Conservation (phyloP, 495 filamentous ascomycete genomes). For the Hyaloscypha finlandica region DNA sequence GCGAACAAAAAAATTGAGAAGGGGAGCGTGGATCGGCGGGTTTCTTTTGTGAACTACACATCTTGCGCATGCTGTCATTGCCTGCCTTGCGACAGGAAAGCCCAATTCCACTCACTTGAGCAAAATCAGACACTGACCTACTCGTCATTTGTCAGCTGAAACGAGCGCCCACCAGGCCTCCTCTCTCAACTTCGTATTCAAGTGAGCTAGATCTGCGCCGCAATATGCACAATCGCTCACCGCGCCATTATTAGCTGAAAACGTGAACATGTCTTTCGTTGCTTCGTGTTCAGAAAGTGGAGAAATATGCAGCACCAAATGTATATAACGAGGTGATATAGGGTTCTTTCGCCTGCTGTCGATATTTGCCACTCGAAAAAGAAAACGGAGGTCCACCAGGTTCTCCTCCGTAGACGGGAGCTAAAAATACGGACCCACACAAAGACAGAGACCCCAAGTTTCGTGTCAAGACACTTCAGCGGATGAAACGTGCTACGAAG, state of each 20-base stretch:
- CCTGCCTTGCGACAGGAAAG: slow-evolving; percentile 1
- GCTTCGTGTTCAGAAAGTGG: neutral
- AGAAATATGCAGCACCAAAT: neutral
- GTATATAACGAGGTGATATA: neutral
- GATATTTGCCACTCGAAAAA: slow-evolving; percentile 1
- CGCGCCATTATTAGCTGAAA: neutral
- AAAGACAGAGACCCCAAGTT: neutral
- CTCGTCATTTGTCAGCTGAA: neutral
- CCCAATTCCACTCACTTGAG: slow-evolving; percentile 7
- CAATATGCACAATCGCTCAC: neutral
- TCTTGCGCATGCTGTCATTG: neutral
- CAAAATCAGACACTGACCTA: neutral
- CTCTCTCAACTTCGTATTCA: neutral
- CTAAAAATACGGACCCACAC: neutral
- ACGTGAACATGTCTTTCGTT: neutral
- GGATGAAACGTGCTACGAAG: neutral
- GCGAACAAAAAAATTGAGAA: neutral
- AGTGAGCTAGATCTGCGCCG: neutral
- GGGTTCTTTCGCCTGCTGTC: neutral
- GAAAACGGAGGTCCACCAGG: neutral
- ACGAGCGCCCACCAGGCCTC: neutral
- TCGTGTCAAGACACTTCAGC: slow-evolving; percentile 3
- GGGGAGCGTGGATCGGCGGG: neutral
- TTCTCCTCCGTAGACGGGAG: neutral
- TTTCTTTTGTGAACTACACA: slow-evolving; percentile 7